Conservation (phyloP, 768 basidiomycete species). For the Panaeolus cyanescens region DNA sequence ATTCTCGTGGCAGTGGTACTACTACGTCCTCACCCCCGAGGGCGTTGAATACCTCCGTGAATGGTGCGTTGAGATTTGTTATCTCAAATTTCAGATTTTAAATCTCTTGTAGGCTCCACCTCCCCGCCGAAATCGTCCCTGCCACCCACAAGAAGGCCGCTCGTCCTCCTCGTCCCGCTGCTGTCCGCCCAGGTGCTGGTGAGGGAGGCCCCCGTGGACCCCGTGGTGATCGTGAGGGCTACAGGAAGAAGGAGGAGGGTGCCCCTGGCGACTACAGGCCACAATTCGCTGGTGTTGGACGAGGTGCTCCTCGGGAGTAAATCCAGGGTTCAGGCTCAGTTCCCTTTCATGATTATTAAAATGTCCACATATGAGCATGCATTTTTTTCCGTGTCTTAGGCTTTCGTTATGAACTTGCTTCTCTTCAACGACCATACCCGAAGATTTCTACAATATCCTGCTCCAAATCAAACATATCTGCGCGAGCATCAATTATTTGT, state of each 20-base stretch:
- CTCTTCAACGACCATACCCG: slow-evolving; percentile 26
- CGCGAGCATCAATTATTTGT: slow-evolving; percentile 46
- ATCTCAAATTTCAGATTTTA: not conserved
- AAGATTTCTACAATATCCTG: slow-evolving; percentile 48
- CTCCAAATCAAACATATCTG: slow-evolving; percentile 14
- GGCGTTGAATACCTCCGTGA: slow-evolving; percentile 97
- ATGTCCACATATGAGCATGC: slow-evolving; percentile 1
- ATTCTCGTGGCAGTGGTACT: slow-evolving; percentile 99
- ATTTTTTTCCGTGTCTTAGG: slow-evolving; percentile 6
- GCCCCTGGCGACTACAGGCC: slow-evolving; percentile 90
- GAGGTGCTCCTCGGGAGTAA: slow-evolving; percentile 81
- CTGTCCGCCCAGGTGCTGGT: slow-evolving; percentile 67
- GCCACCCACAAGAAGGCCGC: slow-evolving; percentile 96
- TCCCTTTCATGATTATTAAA: slow-evolving; percentile 1
- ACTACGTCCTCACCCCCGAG: slow-evolving; percentile 96
- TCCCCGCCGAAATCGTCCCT: slow-evolving; percentile 95
- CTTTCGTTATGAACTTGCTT: slow-evolving; percentile 17
- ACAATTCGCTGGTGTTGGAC: slow-evolving; percentile 85
- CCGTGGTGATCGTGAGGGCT: slow-evolving; percentile 84
- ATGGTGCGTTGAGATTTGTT: slow-evolving; percentile 47
- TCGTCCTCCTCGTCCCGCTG: slow-evolving; percentile 82
- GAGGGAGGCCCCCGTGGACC: slow-evolving; percentile 87
- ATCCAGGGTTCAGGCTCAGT: slow-evolving; percentile 18
- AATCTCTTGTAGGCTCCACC: slow-evolving; percentile 73
- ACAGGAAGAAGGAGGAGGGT: slow-evolving; percentile 89